phyloP scores from a whole-genome alignment of 1,139 yeast genomes.

The Kodamaea sp. region DNA sequence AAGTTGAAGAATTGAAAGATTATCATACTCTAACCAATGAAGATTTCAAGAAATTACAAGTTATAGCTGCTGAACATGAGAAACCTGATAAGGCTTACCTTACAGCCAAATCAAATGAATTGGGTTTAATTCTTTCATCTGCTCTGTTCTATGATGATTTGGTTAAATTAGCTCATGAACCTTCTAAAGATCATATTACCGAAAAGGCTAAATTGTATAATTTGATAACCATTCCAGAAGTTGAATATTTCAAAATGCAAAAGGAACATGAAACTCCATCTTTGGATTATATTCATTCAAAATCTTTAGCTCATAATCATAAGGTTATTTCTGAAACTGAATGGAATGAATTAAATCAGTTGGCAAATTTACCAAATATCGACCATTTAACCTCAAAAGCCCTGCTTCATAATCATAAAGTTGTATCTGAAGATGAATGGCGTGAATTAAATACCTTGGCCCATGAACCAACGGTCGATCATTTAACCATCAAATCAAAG shows the following conservation, averaged over 20 bases:
- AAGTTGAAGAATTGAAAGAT: slow-evolving; percentile 21
- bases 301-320: slow-evolving; percentile 15
- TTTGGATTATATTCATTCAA: slow-evolving; percentile 18
- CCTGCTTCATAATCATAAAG: neutral
- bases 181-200: slow-evolving; percentile 17
- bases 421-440: slow-evolving; percentile 2
- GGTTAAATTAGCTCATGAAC: slow-evolving; percentile 23
- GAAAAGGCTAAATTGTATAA: slow-evolving; percentile 12
- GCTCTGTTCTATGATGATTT: slow-evolving; percentile 29
- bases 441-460: slow-evolving; percentile 9
- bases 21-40: slow-evolving; percentile 25
- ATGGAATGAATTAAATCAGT: slow-evolving; percentile 7
- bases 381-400: slow-evolving; percentile 10
- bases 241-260: slow-evolving; percentile 8
- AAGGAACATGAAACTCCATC: slow-evolving; percentile 27
- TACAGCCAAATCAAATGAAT: slow-evolving; percentile 23
- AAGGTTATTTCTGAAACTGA: slow-evolving; percentile 17
- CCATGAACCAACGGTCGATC: slow-evolving; percentile 18
- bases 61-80: slow-evolving; percentile 26
- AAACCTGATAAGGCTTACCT: slow-evolving; percentile 26
- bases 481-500: slow-evolving; percentile 18
- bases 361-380: slow-evolving; percentile 10
- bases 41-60: slow-evolving; percentile 21
- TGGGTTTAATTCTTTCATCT: slow-evolving; percentile 32
- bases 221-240: slow-evolving; percentile 4